Percentiles rank a stretch among this genome's conserved stretches.
phyloP scores from a whole-genome alignment of 495 filamentous ascomycete species.

The Tuber microsphaerosporum region DNA sequence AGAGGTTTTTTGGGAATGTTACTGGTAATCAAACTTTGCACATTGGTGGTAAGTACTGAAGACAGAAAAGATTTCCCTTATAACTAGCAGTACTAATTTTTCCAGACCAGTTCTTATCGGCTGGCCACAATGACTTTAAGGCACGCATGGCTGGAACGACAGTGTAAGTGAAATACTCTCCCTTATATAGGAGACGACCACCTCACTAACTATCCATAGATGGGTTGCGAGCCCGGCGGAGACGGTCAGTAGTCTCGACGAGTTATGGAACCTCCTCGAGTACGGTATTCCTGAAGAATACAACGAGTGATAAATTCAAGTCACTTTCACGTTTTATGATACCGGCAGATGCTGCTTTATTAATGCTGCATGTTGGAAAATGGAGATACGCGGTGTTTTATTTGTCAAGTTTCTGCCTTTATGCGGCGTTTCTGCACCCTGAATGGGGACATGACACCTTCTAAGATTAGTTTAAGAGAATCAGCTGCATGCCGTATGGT shows the following conservation, averaged over 20 bases:
- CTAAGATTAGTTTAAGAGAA: background rate
- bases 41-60: constrained; percentile 15
- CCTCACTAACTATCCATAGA: constrained; percentile 57
- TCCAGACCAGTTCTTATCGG: constrained; percentile 83
- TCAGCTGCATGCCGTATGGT: background rate
- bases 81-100: constrained; percentile 61
- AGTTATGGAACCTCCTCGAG: constrained; percentile 54
- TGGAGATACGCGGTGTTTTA: background rate
- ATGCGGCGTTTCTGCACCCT: background rate
- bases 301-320: background rate
- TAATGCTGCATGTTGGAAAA: background rate
- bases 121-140: constrained; percentile 96
- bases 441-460: background rate
- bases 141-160: constrained; percentile 59
- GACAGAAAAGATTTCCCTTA: constrained; percentile 38
- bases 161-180: constrained; percentile 42
- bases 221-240: constrained; percentile 93
- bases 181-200: constrained; percentile 44
- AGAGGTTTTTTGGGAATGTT: constrained; percentile 79
- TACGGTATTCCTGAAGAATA: constrained; percentile 25
- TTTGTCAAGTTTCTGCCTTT: background rate
- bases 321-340: background rate
- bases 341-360: background rate
- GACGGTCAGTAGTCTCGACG: constrained; percentile 80
- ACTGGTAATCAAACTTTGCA: constrained; percentile 49